Percentiles rank a stretch among this genome's conserved stretches.
Conservation (phyloP, 2,329 filamentous ascomycete species). For the Mariannaea sp. region DNA sequence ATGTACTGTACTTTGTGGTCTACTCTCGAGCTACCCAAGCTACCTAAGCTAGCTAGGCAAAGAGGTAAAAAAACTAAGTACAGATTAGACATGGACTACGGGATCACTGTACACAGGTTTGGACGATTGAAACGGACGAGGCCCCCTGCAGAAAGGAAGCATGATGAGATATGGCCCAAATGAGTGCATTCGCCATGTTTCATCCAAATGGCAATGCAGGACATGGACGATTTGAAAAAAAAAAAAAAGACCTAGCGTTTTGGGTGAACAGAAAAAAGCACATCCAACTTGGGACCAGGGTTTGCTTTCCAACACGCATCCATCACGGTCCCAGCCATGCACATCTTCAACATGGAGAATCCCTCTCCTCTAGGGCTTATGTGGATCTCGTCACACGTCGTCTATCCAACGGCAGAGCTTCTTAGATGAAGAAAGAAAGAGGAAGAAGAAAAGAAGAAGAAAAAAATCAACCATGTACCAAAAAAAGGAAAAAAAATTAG, state of each 20-base stretch:
- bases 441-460: too few relatives aligned
- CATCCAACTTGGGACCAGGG: not conserved
- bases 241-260: not conserved
- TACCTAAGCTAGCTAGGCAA: too few relatives aligned
- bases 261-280: too few relatives aligned
- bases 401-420: too few relatives aligned
- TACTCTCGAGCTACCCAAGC: too few relatives aligned
- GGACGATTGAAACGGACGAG: not conserved
- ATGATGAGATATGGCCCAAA: not conserved
- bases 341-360: not conserved
- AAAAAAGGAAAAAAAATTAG: not conserved
- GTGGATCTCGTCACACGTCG: not conserved
- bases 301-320: not conserved
- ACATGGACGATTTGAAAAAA: too few relatives aligned
- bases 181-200: not conserved
- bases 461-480: not conserved
- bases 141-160: constrained; percentile 1
- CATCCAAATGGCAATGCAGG: not conserved
- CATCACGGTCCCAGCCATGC: not conserved
- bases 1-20: too few relatives aligned
- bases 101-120: too few relatives aligned
- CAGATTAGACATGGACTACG: too few relatives aligned
- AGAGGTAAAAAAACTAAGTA: too few relatives aligned
- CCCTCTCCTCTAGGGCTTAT: not conserved
- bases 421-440: too few relatives aligned